phyloP scores from a whole-genome alignment of 176 grass and related monocot species.

The Cenchrus fungigraminus region DNA sequence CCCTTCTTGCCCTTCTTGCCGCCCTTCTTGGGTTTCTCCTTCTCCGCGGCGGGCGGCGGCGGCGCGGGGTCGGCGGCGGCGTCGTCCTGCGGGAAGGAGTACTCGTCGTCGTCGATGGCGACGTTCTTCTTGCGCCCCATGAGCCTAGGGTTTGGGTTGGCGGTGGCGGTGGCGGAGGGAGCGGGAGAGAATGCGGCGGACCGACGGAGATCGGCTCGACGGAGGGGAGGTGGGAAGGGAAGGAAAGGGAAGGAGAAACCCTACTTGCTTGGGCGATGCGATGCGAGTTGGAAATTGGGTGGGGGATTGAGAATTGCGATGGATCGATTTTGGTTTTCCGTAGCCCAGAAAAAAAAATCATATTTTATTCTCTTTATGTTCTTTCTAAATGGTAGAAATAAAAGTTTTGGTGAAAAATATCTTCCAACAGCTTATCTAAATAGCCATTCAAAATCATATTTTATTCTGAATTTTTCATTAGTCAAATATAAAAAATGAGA shows the following conservation, averaged over 20 bases:
- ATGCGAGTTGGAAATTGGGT: background rate
- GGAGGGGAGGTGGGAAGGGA: slow-evolving; percentile 3
- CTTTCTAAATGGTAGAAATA: too few species aligned
- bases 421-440: too few species aligned
- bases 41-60: slow-evolving; percentile 44
- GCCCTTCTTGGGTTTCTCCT: slow-evolving; percentile 50
- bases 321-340: background rate
- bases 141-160: slow-evolving; percentile 28
- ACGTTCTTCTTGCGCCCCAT: slow-evolving; percentile 99
- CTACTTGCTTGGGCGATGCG: slow-evolving; percentile 21
- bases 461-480: too few species aligned
- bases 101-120: slow-evolving; percentile 89
- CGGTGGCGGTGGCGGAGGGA: background rate
- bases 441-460: too few species aligned
- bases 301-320: background rate
- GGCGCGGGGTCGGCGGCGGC: slow-evolving; percentile 44
- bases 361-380: too few species aligned
- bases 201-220: slow-evolving; percentile 37
- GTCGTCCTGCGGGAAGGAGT: slow-evolving; percentile 73
- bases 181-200: slow-evolving; percentile 15
- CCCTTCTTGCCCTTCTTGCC: slow-evolving; percentile 83
- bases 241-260: slow-evolving; percentile 22
- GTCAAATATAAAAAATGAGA: too few species aligned
- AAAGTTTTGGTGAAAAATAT: too few species aligned
- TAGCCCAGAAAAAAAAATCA: background rate